These are phyloP conservation scores for Ogataea paraovalis DNA, from an alignment of 805 yeast species.

Conservation along the genomic window DNA sequence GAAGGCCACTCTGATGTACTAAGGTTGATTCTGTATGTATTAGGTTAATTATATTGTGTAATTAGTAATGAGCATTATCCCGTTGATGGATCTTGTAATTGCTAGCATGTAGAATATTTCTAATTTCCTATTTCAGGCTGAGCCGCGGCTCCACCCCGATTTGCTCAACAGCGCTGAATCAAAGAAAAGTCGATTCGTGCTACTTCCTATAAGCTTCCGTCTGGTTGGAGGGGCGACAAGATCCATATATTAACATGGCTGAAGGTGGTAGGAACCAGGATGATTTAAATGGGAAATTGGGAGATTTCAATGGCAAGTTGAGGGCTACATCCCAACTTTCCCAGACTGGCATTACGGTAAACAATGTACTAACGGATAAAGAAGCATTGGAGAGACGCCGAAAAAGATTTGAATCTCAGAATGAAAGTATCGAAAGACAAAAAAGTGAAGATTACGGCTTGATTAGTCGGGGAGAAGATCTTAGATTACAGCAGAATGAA, in stretches of 20 bases:
- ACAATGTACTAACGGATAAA: background rate
- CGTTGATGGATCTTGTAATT: too few relatives aligned
- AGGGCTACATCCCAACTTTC: background rate
- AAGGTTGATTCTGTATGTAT: background rate
- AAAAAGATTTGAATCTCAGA: slow-evolving; percentile 31
- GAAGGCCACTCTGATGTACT: too few relatives aligned
- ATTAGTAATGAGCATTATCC: background rate
- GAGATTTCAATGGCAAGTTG: background rate
- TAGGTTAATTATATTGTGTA: background rate
- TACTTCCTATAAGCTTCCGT: too few relatives aligned
- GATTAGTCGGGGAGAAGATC: slow-evolving; percentile 58
- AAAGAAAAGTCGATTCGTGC: too few relatives aligned
- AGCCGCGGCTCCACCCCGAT: too few relatives aligned
- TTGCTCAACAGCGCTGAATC: too few relatives aligned
- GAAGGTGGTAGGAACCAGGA: too few relatives aligned
- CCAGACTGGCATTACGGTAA: background rate
- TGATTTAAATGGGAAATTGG: too few relatives aligned
- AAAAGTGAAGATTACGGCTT: slow-evolving; percentile 42
- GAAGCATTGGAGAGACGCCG: slow-evolving; percentile 26
- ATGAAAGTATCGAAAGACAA: slow-evolving; percentile 11
- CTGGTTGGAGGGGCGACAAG: too few relatives aligned
- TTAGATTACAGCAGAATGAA: slow-evolving; percentile 41
- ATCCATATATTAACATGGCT: too few relatives aligned
- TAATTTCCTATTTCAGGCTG: too few relatives aligned
- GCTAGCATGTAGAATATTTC: too few relatives aligned